These are phyloP conservation scores for Salix purpurea DNA, from an alignment of 345 rosid genomes.

Conservation along the genomic window DNA sequence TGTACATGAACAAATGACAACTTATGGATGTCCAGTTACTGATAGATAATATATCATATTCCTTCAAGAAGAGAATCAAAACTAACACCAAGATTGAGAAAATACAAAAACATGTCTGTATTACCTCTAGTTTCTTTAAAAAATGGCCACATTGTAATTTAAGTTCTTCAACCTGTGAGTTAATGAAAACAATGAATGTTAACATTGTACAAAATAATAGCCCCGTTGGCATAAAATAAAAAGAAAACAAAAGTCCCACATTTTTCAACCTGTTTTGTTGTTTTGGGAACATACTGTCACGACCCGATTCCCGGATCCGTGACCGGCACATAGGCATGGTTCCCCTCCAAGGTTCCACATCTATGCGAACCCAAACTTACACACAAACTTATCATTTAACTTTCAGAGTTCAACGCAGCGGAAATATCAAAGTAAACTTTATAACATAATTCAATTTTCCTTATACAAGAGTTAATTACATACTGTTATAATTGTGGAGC, in stretches of 20 bases:
- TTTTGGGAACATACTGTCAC: constrained; percentile 71
- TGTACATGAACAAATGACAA: not conserved
- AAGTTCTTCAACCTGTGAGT: constrained; percentile 76
- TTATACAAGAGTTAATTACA: too few relatives aligned
- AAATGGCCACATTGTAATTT: constrained; percentile 34
- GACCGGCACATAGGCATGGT: too few relatives aligned
- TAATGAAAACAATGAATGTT: not conserved
- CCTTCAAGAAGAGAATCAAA: constrained; percentile 3
- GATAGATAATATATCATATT: not conserved
- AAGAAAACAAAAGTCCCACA: constrained; percentile 13
- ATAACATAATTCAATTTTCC: too few relatives aligned
- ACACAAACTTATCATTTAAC: too few relatives aligned
- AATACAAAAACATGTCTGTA: not conserved
- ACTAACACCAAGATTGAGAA: not conserved
- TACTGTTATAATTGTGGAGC: too few relatives aligned
- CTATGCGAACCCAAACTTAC: too few relatives aligned
- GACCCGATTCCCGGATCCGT: too few relatives aligned
- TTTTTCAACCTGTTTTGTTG: constrained; percentile 75
- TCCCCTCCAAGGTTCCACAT: too few relatives aligned
- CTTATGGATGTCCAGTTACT: not conserved
- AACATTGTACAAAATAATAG: not conserved
- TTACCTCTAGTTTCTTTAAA: too few relatives aligned
- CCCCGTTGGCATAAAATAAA: not conserved
- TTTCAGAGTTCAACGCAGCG: too few relatives aligned
- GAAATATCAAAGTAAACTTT: too few relatives aligned